A percentile compares a stretch with the other conserved stretches of the same genome.
Evolutionary conservation across 495 filamentous ascomycete species (phyloP).

Genomic region (Cryomyces minteri): DNA sequence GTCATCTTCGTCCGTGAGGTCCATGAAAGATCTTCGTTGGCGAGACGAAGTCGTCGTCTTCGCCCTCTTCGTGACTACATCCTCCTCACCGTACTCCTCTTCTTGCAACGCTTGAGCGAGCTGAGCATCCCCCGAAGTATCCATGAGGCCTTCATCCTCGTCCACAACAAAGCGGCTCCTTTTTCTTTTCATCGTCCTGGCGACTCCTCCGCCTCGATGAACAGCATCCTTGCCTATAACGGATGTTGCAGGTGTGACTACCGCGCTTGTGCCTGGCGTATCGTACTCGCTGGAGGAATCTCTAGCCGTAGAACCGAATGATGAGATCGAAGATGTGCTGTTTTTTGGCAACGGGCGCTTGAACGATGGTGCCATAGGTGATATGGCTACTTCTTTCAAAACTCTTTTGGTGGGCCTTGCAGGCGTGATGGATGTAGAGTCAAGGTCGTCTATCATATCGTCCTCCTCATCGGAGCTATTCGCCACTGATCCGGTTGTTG

Average conservation of each 20-base stretch:
- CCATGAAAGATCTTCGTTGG: background rate
- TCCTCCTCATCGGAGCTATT: background rate
- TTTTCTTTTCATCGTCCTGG: constrained; percentile 7
- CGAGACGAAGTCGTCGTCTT: constrained; percentile 8
- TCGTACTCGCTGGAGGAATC: constrained; percentile 41
- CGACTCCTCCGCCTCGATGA: constrained; percentile 6
- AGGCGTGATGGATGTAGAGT: background rate
- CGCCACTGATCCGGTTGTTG: background rate
- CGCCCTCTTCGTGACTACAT: constrained; percentile 13
- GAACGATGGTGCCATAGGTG: constrained; percentile 14
- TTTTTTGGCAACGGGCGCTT: constrained; percentile 11
- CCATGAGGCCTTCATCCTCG: constrained; percentile 16
- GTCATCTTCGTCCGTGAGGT: constrained; percentile 4
- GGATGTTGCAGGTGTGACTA: constrained; percentile 32
- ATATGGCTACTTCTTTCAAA: constrained; percentile 25
- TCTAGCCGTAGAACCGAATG: constrained; percentile 15
- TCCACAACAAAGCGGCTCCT: constrained; percentile 2
- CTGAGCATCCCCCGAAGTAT: constrained; percentile 30
- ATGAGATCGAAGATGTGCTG: constrained; percentile 9
- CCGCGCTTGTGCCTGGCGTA: constrained; percentile 62
- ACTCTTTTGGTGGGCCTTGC: background rate
- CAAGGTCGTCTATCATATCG: background rate
- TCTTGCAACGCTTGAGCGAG: constrained; percentile 42
- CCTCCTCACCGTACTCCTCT: constrained; percentile 34
- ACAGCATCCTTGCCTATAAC: constrained; percentile 14